phyloP scores from a whole-genome alignment of 2,329 filamentous ascomycete species.

The Teratosphaeria viscida region DNA sequence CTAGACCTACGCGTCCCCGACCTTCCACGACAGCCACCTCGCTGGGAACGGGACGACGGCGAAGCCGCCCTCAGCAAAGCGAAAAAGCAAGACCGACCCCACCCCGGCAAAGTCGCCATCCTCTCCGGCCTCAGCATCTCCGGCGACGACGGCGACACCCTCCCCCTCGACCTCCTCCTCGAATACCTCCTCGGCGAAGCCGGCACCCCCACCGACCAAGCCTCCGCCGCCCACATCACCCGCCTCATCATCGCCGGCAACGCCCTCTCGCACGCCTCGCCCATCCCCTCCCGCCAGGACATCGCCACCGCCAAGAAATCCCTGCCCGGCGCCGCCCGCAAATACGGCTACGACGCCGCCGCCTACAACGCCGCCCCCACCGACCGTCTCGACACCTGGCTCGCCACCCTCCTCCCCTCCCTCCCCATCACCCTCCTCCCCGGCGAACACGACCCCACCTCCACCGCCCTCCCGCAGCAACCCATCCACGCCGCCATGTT shows the following conservation, averaged over 20 bases:
- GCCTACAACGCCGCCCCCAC: slow-evolving; percentile 81
- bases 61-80: slow-evolving; percentile 17
- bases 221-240: slow-evolving; percentile 56
- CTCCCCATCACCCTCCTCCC: slow-evolving; percentile 85
- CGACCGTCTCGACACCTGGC: slow-evolving; percentile 71
- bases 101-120: slow-evolving; percentile 66
- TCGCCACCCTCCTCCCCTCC: slow-evolving; percentile 69
- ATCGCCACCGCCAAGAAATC: slow-evolving; percentile 33
- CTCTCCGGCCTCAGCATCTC: slow-evolving; percentile 82
- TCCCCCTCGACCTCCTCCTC: slow-evolving; percentile 66
- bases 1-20: slow-evolving; percentile 84
- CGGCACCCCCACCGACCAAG: slow-evolving; percentile 49
- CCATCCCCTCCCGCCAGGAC: slow-evolving; percentile 38
- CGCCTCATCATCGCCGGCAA: slow-evolving; percentile 87
- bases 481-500: slow-evolving; percentile 90
- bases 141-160: slow-evolving; percentile 55
- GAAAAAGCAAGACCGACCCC: slow-evolving; percentile 30
- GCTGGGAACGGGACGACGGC: slow-evolving; percentile 60
- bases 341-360: slow-evolving; percentile 88
- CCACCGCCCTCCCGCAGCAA: slow-evolving; percentile 82
- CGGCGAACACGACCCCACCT: slow-evolving; percentile 75
- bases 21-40: slow-evolving; percentile 66
- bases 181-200: slow-evolving; percentile 85
- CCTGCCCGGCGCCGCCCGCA: slow-evolving; percentile 49
- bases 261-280: slow-evolving; percentile 52